phyloP scores from a whole-genome alignment of 2,329 filamentous ascomycete species.

The Aspergillus neoniger region DNA sequence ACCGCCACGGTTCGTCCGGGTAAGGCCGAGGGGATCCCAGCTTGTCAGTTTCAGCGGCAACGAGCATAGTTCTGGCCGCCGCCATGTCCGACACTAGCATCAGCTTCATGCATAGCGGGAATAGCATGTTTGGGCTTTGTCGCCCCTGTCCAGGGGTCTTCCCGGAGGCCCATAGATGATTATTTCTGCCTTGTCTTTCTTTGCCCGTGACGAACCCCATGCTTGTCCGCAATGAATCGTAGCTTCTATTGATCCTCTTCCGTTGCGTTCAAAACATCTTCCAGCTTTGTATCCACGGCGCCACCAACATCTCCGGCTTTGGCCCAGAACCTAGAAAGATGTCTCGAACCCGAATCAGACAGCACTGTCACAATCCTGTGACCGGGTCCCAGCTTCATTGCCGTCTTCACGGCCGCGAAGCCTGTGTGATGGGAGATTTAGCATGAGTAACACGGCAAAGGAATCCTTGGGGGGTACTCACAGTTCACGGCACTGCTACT shows the following conservation, averaged over 20 bases:
- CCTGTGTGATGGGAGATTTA: constrained; percentile 35
- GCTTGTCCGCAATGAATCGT: background rate
- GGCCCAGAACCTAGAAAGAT: constrained; percentile 56
- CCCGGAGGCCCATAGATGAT: background rate
- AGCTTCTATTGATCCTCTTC: constrained; percentile 32
- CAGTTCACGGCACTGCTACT: constrained; percentile 98
- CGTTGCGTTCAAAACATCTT: constrained; percentile 47
- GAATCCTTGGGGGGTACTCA: constrained; percentile 36
- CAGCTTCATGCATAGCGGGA: constrained; percentile 1
- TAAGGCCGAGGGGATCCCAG: constrained; percentile 4
- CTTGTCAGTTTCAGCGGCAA: constrained; percentile 1
- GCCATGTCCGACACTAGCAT: constrained; percentile 1
- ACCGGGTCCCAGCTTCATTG: constrained; percentile 49
- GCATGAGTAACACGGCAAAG: background rate
- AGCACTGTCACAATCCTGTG: constrained; percentile 52
- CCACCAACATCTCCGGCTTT: constrained; percentile 51
- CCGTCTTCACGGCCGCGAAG: constrained; percentile 51
- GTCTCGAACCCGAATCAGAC: constrained; percentile 53
- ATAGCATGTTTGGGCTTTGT: background rate
- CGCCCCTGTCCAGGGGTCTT: background rate
- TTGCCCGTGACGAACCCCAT: background rate
- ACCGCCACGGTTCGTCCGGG: background rate
- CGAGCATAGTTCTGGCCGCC: background rate
- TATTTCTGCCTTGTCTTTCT: background rate
- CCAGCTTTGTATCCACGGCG: constrained; percentile 47